Base-by-base conservation (phyloP, 768 basidiomycete species). In the Xerocomellus amylosporus region DNA sequence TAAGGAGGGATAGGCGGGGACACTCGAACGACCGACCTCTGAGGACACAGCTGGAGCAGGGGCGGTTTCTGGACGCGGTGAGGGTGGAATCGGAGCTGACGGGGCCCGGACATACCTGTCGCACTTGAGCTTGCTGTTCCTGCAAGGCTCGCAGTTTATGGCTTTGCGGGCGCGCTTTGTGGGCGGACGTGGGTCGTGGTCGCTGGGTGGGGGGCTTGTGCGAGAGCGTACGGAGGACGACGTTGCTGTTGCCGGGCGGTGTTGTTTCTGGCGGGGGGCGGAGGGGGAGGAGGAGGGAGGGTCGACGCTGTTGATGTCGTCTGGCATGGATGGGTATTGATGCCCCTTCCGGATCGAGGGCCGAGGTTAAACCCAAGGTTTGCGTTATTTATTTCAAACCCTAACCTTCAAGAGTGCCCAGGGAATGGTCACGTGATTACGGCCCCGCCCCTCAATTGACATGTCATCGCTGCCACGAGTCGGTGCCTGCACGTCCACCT, bases 121-220 rank as follows among this genome's bases (percentile, higher is more conserved):
- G 75, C 90, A 93, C 73, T 93, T 91, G 62, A 92, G 82, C 73
- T 92, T 90, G 77, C 86, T 88, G 62, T 85, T 87, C 66, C 90
- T 79, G 74, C 90, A 93, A 3, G 90, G 90, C 63, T 90, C 89
- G 66, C 90, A 93, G 73, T 93, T 93, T 62, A 93, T 90, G 17
- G 90, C 89, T 66, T 92, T 92, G 55, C 90, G 78, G 0, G 90
- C 87, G 43, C 90, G 85, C 71, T 92, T 93, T 22, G 88, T 84
- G 3, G 88, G 87, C 0, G 86, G 86, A 0, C 83, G 77, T 24
- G 79, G 77, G 65, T 86, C 85, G 42, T 77, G 78, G 20, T 84
- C 82, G 34, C 71, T 74, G 14, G 83, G 82, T 1, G 83, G 79
- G 0, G 69, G 69, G 30, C 63, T 65, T 0, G 79, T 75, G 51